phyloP scores from a whole-genome alignment of 2,329 filamentous ascomycete genomes.

The Exophiala mesophila region DNA sequence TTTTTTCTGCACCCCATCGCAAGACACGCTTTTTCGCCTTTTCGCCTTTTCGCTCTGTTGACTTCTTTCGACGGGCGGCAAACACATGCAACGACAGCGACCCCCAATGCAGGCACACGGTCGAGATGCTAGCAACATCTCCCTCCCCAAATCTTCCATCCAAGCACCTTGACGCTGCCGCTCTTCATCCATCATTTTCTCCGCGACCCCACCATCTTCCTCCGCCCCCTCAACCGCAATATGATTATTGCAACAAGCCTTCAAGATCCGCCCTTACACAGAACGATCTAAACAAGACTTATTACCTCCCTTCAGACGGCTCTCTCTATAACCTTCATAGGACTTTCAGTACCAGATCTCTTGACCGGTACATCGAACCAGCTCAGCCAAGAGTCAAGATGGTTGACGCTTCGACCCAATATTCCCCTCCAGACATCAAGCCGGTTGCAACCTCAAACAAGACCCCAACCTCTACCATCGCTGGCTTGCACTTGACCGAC shows the following conservation, averaged over 20 bases:
- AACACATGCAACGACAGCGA: too few species aligned
- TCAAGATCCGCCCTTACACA: constrained; percentile 7
- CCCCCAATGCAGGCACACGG: constrained; percentile 15
- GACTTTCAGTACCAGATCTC: constrained; percentile 16
- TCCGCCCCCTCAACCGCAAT: constrained; percentile 8
- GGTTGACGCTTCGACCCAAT: constrained; percentile 51
- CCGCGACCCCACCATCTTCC: constrained; percentile 1
- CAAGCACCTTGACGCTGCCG: constrained; percentile 9
- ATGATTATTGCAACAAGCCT: constrained; percentile 12
- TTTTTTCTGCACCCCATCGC: too few species aligned
- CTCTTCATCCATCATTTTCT: not conserved
- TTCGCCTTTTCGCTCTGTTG: too few species aligned
- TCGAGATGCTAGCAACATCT: constrained; percentile 27
- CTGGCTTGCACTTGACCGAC: constrained; percentile 16
- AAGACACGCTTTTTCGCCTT: too few species aligned
- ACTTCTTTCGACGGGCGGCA: too few species aligned
- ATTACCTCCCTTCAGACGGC: constrained; percentile 9
- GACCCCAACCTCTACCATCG: constrained; percentile 37
- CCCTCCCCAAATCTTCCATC: constrained; percentile 20
- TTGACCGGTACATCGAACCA: constrained; percentile 18
- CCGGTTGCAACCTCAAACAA: constrained; percentile 6
- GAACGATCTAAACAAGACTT: constrained; percentile 7
- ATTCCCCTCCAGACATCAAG: constrained; percentile 34
- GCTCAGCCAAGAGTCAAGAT: constrained; percentile 27
- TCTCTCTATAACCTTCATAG: constrained; percentile 9